Conservation (phyloP, 345 rosid genomes). For the Citrus unshiu region DNA sequence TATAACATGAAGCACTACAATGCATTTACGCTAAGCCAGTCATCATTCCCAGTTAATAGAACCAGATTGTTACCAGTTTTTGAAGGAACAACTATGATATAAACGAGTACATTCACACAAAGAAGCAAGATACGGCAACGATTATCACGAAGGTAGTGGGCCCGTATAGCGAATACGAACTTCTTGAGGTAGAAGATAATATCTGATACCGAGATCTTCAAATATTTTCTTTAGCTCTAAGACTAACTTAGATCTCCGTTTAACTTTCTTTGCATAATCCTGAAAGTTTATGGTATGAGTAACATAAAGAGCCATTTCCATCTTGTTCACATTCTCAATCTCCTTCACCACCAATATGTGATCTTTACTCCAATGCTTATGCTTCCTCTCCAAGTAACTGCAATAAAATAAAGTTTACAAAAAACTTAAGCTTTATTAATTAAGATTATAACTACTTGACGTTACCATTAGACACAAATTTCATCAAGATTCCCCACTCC, state of each 20-base stretch:
- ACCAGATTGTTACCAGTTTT: no score
- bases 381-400: constrained; percentile 72
- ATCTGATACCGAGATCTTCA: constrained; percentile 55
- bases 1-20: no score
- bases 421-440: neutral
- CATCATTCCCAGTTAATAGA: no score
- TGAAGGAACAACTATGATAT: no score
- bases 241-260: constrained; percentile 55
- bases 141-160: neutral
- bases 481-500: no score
- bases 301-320: constrained; percentile 56
- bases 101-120: no score
- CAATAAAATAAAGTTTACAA: neutral
- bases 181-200: constrained; percentile 63
- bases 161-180: constrained; percentile 36
- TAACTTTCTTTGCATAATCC: constrained; percentile 45
- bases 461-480: no score
- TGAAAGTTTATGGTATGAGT: constrained; percentile 77
- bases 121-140: no score
- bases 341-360: constrained; percentile 55
- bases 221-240: constrained; percentile 55
- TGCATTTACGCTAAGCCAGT: no score
- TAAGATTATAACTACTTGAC: no score
- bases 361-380: constrained; percentile 53
- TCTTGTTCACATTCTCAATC: constrained; percentile 69